Base-by-base conservation (phyloP, 306 rosid species). In the Malus sylvestris region DNA sequence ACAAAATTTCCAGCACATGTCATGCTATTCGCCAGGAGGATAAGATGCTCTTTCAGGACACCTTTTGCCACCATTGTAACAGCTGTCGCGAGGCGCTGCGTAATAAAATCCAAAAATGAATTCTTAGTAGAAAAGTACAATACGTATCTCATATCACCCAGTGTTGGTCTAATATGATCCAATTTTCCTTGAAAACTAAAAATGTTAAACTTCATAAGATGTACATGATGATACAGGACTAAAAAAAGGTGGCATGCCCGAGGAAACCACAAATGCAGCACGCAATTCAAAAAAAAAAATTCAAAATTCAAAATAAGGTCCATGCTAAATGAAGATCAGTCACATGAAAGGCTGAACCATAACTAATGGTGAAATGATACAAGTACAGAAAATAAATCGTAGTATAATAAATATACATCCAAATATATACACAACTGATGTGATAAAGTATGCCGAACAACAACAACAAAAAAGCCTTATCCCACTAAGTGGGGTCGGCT, bases 41-140 rank as follows among this genome's bases (percentile, higher is more conserved):
- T 81, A 44, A 95, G 97, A 87, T 95, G 98, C 86, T 92, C 98
- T 78, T 89, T 85, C 45, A 91, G 98, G 76, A 95, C 96, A 82
- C 97, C 98, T 89, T 95, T 92, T 4, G 97, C 91, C 79, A 92
- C 97, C 95, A 80, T 90, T 80, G 88, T 82, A 45, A 95, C 98
- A 3, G 98, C 90, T 52, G 85, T 78, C 20, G 89, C 83, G 12
- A 92, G 90, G 76, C 98, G 98, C 98, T 95, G 90, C 83, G 70
- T 69, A 30, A 10, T 68, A 46, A 84, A 84, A 71, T 73, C 40
- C 19, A 46, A 44, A 29, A 44, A 44, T 12, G 46, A 27, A 42
- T 73, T 63, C 57, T 73, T 10, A 14, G 18, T 8, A 11, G 14
- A 55, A 8, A 55, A 57, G 76, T 55, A 71, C 20, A 5, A 51